Evolutionary conservation across 495 filamentous ascomycete species (phyloP), one percentile per base, ranked within the genome.

Genomic region (Penicillium cataractarum): DNA sequence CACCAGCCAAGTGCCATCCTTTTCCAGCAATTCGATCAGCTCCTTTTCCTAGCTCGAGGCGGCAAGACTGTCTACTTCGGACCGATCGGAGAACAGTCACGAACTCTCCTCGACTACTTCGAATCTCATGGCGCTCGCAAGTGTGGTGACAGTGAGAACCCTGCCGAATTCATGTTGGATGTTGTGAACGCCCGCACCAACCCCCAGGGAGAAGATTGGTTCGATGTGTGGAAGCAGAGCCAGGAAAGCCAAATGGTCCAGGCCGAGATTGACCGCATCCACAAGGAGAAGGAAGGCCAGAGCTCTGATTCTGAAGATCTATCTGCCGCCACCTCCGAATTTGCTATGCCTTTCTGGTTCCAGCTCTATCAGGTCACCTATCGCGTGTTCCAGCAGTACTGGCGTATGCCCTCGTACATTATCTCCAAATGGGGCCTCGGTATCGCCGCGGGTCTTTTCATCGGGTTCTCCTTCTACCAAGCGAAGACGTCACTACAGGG

Each of bases 131-230:
- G 92, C 24, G 89, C 86, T 2, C 75, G 79, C 21, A 74, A 83
- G 50, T 95, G 92, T 73, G 87, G 84, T 3, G 69, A 79, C 7
- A 84, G 86, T 22, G 90, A 90, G 24, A 97, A 82, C 40, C 92
- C 92, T 4, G 93, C 93, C n/a, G 93, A 97, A 72, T 96, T 88
- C 88, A 95, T 97, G 90, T 76, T 97, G 19, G 90, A 93, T 60
- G 86, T 91, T 57, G 92, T 92, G 17, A 72, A 73, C 60, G 63
- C 63, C 3, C 65, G 64, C 6, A 46, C 29, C 7, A 74, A 74
- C 44, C 12, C 42, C 7, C 39, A 69, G n/a, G 65, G 70, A 10
- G 79, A 87, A 59, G 89, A 94, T 69, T 97, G 92, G 92, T 82
- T 83, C 65, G 67, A 89, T 54, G 76, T 86, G 3, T 97, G 92